Base-by-base conservation (phyloP, 805 yeast species). In the Candida gorgasii region DNA sequence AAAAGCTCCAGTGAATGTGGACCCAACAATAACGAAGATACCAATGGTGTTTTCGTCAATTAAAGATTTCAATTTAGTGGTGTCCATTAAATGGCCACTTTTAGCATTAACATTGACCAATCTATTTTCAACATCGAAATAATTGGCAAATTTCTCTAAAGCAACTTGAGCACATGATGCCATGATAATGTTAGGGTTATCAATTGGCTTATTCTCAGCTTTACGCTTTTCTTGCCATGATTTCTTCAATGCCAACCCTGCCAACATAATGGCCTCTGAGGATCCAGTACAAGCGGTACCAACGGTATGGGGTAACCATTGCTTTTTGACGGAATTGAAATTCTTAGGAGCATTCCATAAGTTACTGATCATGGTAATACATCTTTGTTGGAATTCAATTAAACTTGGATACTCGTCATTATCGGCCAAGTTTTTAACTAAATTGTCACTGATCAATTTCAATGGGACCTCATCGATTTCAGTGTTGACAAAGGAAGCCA, bases 231-330 rank as follows among this genome's bases (percentile, higher is more conserved):
- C 79, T 63, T 86, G 93, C 97, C 97, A 89, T 44, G 76, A 74
- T 55, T 88, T 86, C 74, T 90, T 90, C 86, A 90, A 74, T 11
- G 97, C 96, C 42, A 89, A 72, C 3, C 97, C 97, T 33, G 95
- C 97, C 40, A 89, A 77, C 86, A 89, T 88, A 53, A 90, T 82
- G 6, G 97, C 97, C 62, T 89, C 97, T 1, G 92, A 82, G 1
- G 96, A 89, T 4, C 97, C 97, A 1, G 96, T 89, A 42, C 96
- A 87, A 18, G 96, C 93, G 9, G 95, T 82, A 17, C 97, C 97
- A 22, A 88, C 71, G 3, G 95, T 44, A 28, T 57, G 56, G 33
- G 58, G 54, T 27, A 50, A 39, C 80, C 28, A 58, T 49, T 44
- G 62, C 27, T 56, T 61, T 19, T 55, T 51, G 19, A 34, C 53